Percentiles rank a stretch among this genome's conserved stretches.
Conservation (phyloP, 257 asterid species). For the Rhazya stricta region DNA sequence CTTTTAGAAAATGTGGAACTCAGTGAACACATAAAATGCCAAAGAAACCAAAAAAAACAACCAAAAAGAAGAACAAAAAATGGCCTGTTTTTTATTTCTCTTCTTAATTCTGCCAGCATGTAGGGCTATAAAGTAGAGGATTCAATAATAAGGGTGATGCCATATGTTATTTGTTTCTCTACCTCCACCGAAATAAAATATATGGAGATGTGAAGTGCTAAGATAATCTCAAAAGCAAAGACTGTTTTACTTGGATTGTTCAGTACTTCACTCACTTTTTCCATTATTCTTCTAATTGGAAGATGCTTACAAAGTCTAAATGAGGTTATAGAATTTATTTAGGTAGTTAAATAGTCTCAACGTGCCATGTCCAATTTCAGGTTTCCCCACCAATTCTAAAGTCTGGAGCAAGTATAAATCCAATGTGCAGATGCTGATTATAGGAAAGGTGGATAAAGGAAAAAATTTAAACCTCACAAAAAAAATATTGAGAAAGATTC, state of each 20-base stretch:
- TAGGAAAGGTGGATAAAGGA: not conserved
- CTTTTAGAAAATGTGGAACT: not conserved
- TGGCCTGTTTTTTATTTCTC: not conserved
- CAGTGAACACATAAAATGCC: not conserved
- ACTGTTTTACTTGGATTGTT: not conserved
- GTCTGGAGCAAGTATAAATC: not conserved
- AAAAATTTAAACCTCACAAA: not conserved
- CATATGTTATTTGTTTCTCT: not conserved
- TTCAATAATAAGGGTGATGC: not conserved
- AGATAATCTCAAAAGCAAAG: not conserved
- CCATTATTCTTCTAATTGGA: not conserved
- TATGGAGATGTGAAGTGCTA: not conserved
- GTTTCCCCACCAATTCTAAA: not conserved
- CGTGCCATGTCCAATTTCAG: not conserved
- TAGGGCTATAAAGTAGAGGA: not conserved
- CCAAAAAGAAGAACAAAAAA: not conserved
- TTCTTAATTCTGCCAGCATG: not conserved
- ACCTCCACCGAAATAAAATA: not conserved
- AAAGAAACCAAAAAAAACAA: too few species aligned
- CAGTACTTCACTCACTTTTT: not conserved
- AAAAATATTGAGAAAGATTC: not conserved
- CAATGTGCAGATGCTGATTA: not conserved
- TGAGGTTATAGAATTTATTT: not conserved
- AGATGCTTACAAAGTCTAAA: not conserved
- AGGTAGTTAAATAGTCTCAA: not conserved